Evolutionary conservation across 495 filamentous ascomycete species (phyloP), one percentile per base, ranked within the genome.

Genomic region (Ascobolus immersus): DNA sequence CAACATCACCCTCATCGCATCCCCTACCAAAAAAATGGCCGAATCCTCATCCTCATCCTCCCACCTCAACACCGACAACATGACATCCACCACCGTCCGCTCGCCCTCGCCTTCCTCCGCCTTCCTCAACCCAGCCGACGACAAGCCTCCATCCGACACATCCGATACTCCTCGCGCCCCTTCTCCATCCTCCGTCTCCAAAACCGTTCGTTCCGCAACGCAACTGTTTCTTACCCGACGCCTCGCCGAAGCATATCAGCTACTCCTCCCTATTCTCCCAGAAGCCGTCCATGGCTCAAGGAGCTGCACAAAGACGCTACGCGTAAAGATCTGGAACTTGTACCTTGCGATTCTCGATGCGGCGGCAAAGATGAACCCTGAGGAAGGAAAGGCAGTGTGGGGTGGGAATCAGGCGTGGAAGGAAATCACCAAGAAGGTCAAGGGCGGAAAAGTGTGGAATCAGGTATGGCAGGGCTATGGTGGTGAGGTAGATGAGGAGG

Each of bases 251-350:
- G 77, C 84, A 0, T 60, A 92, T n/a, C 67, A 69, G 3, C 73
- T 68, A 2, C 62, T 94, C 19, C 58, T 81, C 19, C 78, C 82
- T 2, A 60, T 92, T 37, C 71, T 96, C 36, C 15, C 40, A 38
- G 35, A 54, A 55, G 38, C 55, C 46, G 8, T 37, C 46, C 21
- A 44, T 45, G 32, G 51, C 56, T 22, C 62, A 62, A 37, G 44
- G 39, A 35, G 45, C 35, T 40, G 36, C 35, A 75, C 74, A 30
- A 61, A 69, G 33, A 71, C 68, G 24, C 77, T 74, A 37, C 61
- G 84, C 40, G 77, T 92, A 53, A 94, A 92, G 52, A 69, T 93
- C 35, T 96, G 89, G 89, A 89, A 77, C 52, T 62, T 96, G 43
- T 94, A 94, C 52, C 66, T 94, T 32, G 90, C 80, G 0, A 67